Conservation (phyloP, 768 basidiomycete species). For the Mycena rebaudengoi region DNA sequence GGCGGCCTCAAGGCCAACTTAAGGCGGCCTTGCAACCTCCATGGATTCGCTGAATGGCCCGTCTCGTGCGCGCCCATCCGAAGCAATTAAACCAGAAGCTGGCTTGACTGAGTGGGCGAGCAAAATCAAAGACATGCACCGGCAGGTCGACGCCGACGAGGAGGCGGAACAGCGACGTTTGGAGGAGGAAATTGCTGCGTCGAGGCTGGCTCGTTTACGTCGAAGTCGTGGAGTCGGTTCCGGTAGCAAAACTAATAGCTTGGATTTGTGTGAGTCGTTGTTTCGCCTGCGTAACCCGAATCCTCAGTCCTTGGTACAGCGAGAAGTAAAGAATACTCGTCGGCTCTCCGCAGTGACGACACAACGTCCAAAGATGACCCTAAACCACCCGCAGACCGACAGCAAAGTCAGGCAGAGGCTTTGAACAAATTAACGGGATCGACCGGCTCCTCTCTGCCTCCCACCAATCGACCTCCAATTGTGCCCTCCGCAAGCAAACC, state of each 20-base stretch:
- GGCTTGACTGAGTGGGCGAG: slow-evolving; percentile 85
- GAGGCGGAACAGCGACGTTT: slow-evolving; percentile 79
- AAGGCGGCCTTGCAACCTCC: background rate
- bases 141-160: slow-evolving; percentile 83
- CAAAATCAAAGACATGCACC: slow-evolving; percentile 81
- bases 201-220: slow-evolving; percentile 57
- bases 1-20: too few relatives aligned
- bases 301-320: slow-evolving; percentile 9
- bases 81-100: slow-evolving; percentile 68
- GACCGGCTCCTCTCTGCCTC: slow-evolving; percentile 3
- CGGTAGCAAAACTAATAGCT: slow-evolving; percentile 46
- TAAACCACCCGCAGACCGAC: slow-evolving; percentile 39
- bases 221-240: slow-evolving; percentile 54
- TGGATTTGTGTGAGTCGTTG: slow-evolving; percentile 56
- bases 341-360: slow-evolving; percentile 33
- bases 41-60: too few relatives aligned
- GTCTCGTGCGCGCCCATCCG: too few relatives aligned
- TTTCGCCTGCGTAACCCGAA: slow-evolving; percentile 5
- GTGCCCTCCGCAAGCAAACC: slow-evolving; percentile 36
- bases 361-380: slow-evolving; percentile 17
- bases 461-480: background rate
- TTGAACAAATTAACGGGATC: slow-evolving; percentile 55
- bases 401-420: slow-evolving; percentile 53
- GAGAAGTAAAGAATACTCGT: slow-evolving; percentile 32
- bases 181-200: slow-evolving; percentile 69